Evolutionary conservation across 768 basidiomycete genomes (phyloP).

Genomic region (Termitomyces sp.): DNA sequence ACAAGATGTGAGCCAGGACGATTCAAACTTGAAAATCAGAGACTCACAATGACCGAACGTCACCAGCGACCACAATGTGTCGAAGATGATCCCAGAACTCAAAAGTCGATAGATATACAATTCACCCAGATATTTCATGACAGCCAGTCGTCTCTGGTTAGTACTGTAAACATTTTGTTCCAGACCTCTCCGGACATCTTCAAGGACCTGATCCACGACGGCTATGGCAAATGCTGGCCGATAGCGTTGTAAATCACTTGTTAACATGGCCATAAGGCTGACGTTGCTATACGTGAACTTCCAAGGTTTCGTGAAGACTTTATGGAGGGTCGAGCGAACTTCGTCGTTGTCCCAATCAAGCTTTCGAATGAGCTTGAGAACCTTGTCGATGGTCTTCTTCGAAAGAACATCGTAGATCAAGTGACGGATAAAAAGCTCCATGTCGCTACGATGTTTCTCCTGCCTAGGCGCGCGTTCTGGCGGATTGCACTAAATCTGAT

Average conservation of each 20-base stretch:
- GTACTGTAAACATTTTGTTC: constrained; percentile 94
- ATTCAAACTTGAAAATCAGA: background rate
- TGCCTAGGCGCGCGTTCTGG: constrained; percentile 86
- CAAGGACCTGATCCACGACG: constrained; percentile 91
- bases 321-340: constrained; percentile 63
- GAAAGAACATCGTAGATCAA: constrained; percentile 91
- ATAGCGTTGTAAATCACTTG: constrained; percentile 92
- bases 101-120: constrained; percentile 94
- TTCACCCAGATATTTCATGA: constrained; percentile 94
- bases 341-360: constrained; percentile 87
- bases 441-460: constrained; percentile 78
- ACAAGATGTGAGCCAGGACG: constrained; percentile 8
- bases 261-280: constrained; percentile 85
- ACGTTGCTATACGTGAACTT: constrained; percentile 93
- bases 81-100: constrained; percentile 86
- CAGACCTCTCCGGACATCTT: constrained; percentile 84
- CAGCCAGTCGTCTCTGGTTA: constrained; percentile 89
- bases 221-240: constrained; percentile 83
- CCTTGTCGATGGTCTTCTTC: constrained; percentile 94
- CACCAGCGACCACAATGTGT: constrained; percentile 88
- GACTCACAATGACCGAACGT: constrained; percentile 93
- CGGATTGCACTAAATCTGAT: constrained; percentile 75
- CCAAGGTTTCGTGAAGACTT: constrained; percentile 97
- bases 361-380: constrained; percentile 87
- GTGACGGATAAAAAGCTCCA: constrained; percentile 93